phyloP scores from a whole-genome alignment of 768 basidiomycete genomes.

The Amanita rubescens region DNA sequence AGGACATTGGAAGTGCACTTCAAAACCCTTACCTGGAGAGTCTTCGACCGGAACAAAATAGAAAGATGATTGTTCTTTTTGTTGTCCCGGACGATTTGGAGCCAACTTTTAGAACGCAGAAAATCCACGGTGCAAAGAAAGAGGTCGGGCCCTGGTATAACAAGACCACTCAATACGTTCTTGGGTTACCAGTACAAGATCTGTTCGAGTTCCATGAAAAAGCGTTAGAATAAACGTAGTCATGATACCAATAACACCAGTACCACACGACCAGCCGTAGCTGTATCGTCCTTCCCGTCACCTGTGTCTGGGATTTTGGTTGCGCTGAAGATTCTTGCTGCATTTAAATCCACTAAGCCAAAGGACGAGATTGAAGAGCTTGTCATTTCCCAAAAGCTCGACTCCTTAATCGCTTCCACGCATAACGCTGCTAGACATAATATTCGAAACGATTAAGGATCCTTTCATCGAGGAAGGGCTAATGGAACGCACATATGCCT shows the following conservation, averaged over 20 bases:
- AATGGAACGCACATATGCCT: slow-evolving; percentile 78
- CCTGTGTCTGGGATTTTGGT: slow-evolving; percentile 15
- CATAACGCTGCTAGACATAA: slow-evolving; percentile 26
- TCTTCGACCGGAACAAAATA: not conserved
- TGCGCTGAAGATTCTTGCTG: slow-evolving; percentile 1
- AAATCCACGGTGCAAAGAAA: not conserved
- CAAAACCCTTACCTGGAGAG: not conserved
- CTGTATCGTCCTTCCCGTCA: no score
- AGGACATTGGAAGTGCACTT: not conserved
- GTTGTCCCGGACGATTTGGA: not conserved
- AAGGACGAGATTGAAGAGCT: not conserved
- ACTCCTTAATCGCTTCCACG: slow-evolving; percentile 42
- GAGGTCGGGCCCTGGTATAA: not conserved
- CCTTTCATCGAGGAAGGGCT: slow-evolving; percentile 68
- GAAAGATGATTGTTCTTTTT: no score
- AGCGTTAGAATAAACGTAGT: no score
- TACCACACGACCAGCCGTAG: no score
- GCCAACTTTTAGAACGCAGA: not conserved
- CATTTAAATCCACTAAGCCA: slow-evolving; percentile 17
- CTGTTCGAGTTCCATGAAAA: no score
- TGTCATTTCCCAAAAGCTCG: not conserved
- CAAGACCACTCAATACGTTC: not conserved
- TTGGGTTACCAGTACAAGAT: not conserved
- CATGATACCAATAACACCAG: no score
- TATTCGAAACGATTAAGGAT: slow-evolving; percentile 41